phyloP scores from a whole-genome alignment of 73 alveolate genomes.

The Stentor coeruleus region DNA sequence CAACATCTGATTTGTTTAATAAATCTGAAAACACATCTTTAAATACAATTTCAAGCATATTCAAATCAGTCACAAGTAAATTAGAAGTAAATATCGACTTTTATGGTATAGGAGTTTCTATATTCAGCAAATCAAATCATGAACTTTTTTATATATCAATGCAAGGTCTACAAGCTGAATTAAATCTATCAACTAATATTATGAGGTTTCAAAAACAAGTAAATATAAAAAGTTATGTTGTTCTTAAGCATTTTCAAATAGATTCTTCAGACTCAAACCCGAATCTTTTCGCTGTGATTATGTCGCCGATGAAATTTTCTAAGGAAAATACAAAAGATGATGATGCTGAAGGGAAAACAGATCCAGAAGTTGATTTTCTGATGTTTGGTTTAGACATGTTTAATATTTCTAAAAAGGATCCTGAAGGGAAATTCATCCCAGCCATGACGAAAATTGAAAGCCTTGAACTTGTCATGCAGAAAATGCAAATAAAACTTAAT shows the following conservation, averaged over 20 bases:
- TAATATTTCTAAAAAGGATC: neutral
- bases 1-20: slow-evolving; percentile 2
- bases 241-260: slow-evolving; percentile 47
- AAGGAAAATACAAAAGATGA: neutral
- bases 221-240: slow-evolving; percentile 31
- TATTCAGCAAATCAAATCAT: slow-evolving; percentile 76
- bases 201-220: slow-evolving; percentile 1
- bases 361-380: slow-evolving; percentile 31
- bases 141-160: slow-evolving; percentile 71
- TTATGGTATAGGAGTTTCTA: slow-evolving; percentile 82
- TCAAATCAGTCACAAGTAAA: slow-evolving; percentile 49
- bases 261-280: slow-evolving; percentile 33
- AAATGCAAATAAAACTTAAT: neutral
- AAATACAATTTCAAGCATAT: neutral
- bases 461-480: slow-evolving; percentile 28
- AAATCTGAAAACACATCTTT: neutral
- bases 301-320: slow-evolving; percentile 43
- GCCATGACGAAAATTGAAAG: slow-evolving; percentile 19
- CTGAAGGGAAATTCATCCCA: neutral
- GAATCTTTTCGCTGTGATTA: slow-evolving; percentile 34
- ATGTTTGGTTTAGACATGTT: slow-evolving; percentile 35
- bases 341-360: too few species aligned
- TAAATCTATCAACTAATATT: slow-evolving; percentile 9
- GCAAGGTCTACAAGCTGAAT: slow-evolving; percentile 24
- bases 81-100: too few species aligned